These are phyloP conservation scores for Botrytis elliptica DNA, from an alignment of 2,329 filamentous ascomycete species.

Conservation along the genomic window DNA sequence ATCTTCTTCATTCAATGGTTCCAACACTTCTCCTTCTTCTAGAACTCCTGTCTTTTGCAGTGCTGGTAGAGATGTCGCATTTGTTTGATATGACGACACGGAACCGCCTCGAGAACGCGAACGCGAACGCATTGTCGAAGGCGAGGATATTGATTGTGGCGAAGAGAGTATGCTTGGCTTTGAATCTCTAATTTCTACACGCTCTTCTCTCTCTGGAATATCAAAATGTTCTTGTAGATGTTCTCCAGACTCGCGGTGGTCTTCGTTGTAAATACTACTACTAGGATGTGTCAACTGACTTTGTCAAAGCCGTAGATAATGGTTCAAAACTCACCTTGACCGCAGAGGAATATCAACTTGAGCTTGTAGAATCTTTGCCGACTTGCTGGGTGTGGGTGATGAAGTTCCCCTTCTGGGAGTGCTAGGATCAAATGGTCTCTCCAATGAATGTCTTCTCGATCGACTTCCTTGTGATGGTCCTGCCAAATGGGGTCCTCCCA, in stretches of 20 bases:
- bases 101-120: conserved; percentile 31
- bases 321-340: neutral
- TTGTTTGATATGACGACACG: conserved; percentile 34
- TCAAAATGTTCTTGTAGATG: neutral
- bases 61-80: conserved; percentile 34
- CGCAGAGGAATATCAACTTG: conserved; percentile 8
- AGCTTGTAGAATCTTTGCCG: conserved; percentile 10
- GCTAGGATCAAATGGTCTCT: conserved; percentile 4
- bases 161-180: conserved; percentile 11
- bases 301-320: neutral
- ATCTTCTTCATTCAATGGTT: conserved; percentile 44
- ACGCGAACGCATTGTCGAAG: conserved; percentile 26
- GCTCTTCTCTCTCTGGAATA: conserved; percentile 3
- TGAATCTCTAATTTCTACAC: conserved; percentile 13
- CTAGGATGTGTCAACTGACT: neutral
- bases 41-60: conserved; percentile 33
- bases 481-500: neutral
- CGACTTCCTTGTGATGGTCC: conserved; percentile 1
- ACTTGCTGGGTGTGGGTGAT: neutral
- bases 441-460: conserved; percentile 3
- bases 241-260: conserved; percentile 3
- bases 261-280: conserved; percentile 17
- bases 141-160: conserved; percentile 18
- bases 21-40: conserved; percentile 53
- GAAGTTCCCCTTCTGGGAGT: neutral